Percentiles rank a stretch among this genome's conserved stretches.
Evolutionary conservation across 2,329 filamentous ascomycete genomes (phyloP).

Genomic region (Gaeumannomyces sp.): DNA sequence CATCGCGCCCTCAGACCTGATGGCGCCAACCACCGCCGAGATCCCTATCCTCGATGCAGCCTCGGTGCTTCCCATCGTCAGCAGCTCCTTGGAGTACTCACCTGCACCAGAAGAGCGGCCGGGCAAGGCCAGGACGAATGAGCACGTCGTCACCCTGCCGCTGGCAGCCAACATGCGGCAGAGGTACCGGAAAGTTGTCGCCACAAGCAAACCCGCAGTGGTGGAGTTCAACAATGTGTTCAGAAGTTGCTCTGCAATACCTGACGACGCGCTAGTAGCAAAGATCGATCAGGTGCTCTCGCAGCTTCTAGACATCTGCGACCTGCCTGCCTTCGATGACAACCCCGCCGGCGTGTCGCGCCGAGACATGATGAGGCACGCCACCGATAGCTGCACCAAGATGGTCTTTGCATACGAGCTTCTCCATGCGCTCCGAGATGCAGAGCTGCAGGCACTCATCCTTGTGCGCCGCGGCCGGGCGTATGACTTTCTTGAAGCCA

Average conservation of each 20-base stretch:
- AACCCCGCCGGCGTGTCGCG: constrained; percentile 37
- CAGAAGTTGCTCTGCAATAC: constrained; percentile 28
- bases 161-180: constrained; percentile 47
- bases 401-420: constrained; percentile 54
- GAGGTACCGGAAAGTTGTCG: constrained; percentile 43
- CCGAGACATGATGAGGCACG: constrained; percentile 43
- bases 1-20: constrained; percentile 12
- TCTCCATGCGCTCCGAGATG: constrained; percentile 35
- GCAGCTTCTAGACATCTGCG: constrained; percentile 47
- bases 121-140: constrained; percentile 20
- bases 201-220: constrained; percentile 36
- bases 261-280: constrained; percentile 32
- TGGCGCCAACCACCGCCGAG: constrained; percentile 6
- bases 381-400: constrained; percentile 52
- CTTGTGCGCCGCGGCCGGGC: constrained; percentile 44
- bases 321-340: constrained; percentile 47
- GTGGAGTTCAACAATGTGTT: constrained; percentile 39
- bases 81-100: constrained; percentile 8
- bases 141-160: constrained; percentile 50
- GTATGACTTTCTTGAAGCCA: constrained; percentile 44
- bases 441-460: constrained; percentile 44
- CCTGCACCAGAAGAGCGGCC: constrained; percentile 9
- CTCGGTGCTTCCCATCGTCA: neutral
- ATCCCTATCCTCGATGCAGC: constrained; percentile 1
- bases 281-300: constrained; percentile 47